Conservation (phyloP, 2,329 filamentous ascomycete genomes). For the Zasmidium cellare region DNA sequence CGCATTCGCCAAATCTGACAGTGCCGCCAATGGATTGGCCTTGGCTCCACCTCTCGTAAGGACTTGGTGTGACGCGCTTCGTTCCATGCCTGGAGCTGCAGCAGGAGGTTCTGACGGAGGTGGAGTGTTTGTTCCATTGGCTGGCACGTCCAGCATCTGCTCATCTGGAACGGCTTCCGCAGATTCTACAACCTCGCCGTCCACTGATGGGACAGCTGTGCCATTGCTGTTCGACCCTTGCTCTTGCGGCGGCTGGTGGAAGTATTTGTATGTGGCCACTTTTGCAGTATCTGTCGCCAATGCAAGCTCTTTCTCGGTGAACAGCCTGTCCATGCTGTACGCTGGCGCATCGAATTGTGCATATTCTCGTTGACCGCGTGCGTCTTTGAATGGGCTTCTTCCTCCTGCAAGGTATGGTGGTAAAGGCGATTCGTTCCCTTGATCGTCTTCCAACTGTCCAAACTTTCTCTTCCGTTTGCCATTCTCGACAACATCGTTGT, state of each 20-base stretch:
- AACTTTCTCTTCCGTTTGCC: conserved; percentile 61
- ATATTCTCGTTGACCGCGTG: conserved; percentile 52
- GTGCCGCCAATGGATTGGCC: conserved; percentile 50
- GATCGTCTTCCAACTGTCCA: conserved; percentile 54
- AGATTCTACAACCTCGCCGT: conserved; percentile 31
- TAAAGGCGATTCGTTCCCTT: conserved; percentile 59
- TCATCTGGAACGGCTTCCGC: conserved; percentile 28
- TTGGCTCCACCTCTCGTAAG: conserved; percentile 50
- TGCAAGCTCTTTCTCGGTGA: conserved; percentile 66
- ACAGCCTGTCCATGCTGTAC: conserved; percentile 64
- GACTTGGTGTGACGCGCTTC: conserved; percentile 59
- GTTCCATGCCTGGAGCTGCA: conserved; percentile 56
- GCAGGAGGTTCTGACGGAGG: conserved; percentile 29
- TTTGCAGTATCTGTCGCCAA: conserved; percentile 63
- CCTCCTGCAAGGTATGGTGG: conserved; percentile 51
- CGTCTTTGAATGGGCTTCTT: conserved; percentile 52
- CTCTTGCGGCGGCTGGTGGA: conserved; percentile 50
- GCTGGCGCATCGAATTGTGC: conserved; percentile 59
- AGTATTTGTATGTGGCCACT: conserved; percentile 58
- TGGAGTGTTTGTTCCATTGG: conserved; percentile 28
- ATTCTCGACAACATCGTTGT: conserved; percentile 42
- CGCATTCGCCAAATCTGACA: conserved; percentile 56
- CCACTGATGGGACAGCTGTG: conserved; percentile 31
- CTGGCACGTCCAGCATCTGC: conserved; percentile 24
- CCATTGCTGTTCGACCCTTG: conserved; percentile 26